Evolutionary conservation across 305 asterid genomes (phyloP).

Genomic region (Withania somnifera): DNA sequence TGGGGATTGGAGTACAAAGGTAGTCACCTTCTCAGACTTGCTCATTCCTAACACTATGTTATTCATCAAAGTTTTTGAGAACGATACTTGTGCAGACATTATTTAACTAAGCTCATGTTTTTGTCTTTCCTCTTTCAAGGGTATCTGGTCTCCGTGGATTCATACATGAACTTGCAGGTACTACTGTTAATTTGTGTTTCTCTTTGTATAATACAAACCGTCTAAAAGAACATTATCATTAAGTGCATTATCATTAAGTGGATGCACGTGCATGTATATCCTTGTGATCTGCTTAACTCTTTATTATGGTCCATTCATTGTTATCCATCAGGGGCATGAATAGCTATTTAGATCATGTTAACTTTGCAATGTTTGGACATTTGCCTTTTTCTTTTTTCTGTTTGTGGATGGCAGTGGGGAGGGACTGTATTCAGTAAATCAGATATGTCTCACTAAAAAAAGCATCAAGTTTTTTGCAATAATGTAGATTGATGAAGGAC

Average conservation of each 20-base stretch:
- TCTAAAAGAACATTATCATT: background rate
- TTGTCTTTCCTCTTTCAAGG: conserved; percentile 35
- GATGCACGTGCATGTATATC: background rate
- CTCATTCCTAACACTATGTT: background rate
- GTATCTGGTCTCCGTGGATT: conserved; percentile 72
- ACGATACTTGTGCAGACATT: background rate
- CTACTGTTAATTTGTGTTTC: background rate
- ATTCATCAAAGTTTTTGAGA: background rate
- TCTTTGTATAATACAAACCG: background rate
- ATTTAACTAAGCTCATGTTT: background rate
- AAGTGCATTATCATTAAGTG: background rate
- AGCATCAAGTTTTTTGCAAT: background rate
- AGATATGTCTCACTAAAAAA: background rate
- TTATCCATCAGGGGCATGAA: background rate
- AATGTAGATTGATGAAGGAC: background rate
- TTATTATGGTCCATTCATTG: background rate
- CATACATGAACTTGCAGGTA: conserved; percentile 95
- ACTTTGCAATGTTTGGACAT: background rate
- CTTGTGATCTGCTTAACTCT: background rate
- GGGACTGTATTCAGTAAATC: background rate
- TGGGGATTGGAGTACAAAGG: conserved; percentile 96
- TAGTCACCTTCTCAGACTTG: background rate
- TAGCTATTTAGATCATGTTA: background rate
- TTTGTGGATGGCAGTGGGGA: background rate
- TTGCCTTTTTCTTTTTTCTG: background rate